Evolutionary conservation across 1,284 basidiomycete genomes (phyloP).

Genomic region (Entoloma clypeatum): DNA sequence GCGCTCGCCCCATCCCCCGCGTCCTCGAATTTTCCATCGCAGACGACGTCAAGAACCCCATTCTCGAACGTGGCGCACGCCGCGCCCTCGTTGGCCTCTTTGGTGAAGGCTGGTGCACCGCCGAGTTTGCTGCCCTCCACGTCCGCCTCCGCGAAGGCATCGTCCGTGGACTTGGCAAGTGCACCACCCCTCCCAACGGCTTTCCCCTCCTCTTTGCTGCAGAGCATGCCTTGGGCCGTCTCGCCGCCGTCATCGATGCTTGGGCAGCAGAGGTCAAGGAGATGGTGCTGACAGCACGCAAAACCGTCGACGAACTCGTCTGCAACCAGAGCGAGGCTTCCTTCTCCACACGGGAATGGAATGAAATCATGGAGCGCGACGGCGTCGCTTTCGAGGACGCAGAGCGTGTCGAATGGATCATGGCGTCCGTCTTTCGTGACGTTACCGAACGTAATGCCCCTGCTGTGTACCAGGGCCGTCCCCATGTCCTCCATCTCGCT

Average conservation of each 20-base stretch:
- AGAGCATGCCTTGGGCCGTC: conserved; percentile 56
- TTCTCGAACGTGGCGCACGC: conserved; percentile 68
- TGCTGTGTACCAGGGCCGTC: conserved; percentile 63
- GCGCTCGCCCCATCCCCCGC: conserved; percentile 71
- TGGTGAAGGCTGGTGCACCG: conserved; percentile 80
- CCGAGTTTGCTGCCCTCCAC: conserved; percentile 72
- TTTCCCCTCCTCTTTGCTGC: conserved; percentile 55
- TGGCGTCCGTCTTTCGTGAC: conserved; percentile 60
- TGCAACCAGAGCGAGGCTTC: conserved; percentile 56
- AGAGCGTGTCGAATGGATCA: conserved; percentile 68
- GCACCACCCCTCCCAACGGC: too few species aligned
- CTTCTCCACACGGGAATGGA: conserved; percentile 67
- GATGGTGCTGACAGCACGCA: conserved; percentile 59
- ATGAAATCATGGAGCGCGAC: conserved; percentile 65
- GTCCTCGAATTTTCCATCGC: conserved; percentile 76
- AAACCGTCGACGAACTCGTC: conserved; percentile 58
- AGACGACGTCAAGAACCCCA: conserved; percentile 71
- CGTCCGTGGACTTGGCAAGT: conserved; percentile 65
- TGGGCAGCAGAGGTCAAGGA: conserved; percentile 69
- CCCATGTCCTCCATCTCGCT: conserved; percentile 1
- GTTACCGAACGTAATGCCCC: conserved; percentile 61
- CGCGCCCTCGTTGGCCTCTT: conserved; percentile 77
- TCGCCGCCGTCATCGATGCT: conserved; percentile 51
- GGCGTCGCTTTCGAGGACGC: conserved; percentile 70
- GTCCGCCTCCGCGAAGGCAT: conserved; percentile 64